phyloP scores from a whole-genome alignment of 2,329 filamentous ascomycete genomes.

The Cladosporium sp. region DNA sequence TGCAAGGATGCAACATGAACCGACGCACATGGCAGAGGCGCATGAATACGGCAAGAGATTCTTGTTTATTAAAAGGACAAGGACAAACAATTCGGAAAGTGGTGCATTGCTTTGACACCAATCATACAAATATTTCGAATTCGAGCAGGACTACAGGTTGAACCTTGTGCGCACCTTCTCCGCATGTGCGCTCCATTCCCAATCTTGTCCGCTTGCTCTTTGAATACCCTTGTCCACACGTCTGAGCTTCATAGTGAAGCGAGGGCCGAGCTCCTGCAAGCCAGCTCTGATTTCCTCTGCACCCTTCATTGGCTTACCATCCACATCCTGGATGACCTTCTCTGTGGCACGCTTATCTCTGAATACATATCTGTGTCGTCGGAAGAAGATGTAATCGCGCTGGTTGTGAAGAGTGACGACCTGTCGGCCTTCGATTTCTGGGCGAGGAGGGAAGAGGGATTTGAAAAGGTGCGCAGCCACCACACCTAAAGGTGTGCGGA shows the following conservation, averaged over 20 bases:
- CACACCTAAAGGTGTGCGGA: constrained; percentile 86
- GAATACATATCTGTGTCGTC: constrained; percentile 88
- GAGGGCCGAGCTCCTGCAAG: constrained; percentile 83
- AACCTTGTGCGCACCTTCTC: constrained; percentile 93
- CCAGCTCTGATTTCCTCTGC: constrained; percentile 82
- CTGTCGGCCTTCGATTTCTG: constrained; percentile 80
- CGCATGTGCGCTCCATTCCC: constrained; percentile 95
- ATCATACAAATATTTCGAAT: not conserved
- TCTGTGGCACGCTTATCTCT: constrained; percentile 81
- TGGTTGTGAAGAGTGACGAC: constrained; percentile 93
- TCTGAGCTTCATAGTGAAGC: constrained; percentile 80
- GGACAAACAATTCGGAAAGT: not conserved
- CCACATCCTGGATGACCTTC: constrained; percentile 75
- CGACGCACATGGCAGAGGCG: no score
- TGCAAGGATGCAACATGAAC: no score
- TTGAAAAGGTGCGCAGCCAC: constrained; percentile 83
- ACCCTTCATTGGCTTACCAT: constrained; percentile 79
- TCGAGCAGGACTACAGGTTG: constrained; percentile 60
- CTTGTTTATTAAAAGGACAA: not conserved
- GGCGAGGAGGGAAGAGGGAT: constrained; percentile 71
- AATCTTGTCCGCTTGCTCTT: constrained; percentile 72
- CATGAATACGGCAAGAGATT: no score
- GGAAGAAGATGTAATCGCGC: constrained; percentile 91
- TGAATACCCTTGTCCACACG: constrained; percentile 87
- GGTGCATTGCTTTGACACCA: not conserved